phyloP scores from a whole-genome alignment of 768 basidiomycete genomes.

The Obba rivulosa region DNA sequence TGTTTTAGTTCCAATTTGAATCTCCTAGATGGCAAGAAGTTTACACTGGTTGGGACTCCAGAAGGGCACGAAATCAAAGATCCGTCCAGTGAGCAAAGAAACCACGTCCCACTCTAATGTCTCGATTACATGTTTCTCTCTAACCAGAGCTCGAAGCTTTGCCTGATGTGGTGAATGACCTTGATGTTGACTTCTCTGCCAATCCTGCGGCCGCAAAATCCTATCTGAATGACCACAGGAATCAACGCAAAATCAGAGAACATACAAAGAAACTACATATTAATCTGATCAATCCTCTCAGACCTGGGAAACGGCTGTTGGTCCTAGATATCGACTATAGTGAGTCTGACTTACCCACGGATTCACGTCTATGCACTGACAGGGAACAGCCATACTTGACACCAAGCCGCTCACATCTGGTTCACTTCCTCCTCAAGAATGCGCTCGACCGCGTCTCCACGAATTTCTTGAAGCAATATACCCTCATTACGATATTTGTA shows the following conservation, averaged over 20 bases:
- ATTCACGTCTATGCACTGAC: neutral
- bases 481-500: slow-evolving; percentile 82
- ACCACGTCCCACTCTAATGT: neutral
- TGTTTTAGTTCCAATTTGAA: slow-evolving; percentile 49
- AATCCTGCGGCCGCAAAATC: slow-evolving; percentile 50
- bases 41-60: slow-evolving; percentile 82
- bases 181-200: slow-evolving; percentile 75
- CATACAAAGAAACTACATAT: slow-evolving; percentile 57
- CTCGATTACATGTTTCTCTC: neutral
- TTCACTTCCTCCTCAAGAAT: slow-evolving; percentile 72
- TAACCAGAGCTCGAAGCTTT: slow-evolving; percentile 53
- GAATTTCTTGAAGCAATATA: slow-evolving; percentile 79
- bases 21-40: slow-evolving; percentile 60
- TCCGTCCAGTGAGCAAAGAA: slow-evolving; percentile 53
- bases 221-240: slow-evolving; percentile 73
- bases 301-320: slow-evolving; percentile 72
- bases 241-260: slow-evolving; percentile 76
- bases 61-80: slow-evolving; percentile 84
- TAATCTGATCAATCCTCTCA: slow-evolving; percentile 71
- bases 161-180: slow-evolving; percentile 72
- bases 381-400: slow-evolving; percentile 64
- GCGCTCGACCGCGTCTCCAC: slow-evolving; percentile 78
- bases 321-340: slow-evolving; percentile 91
- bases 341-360: slow-evolving; percentile 32
- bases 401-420: slow-evolving; percentile 83